Conservation (phyloP, 345 rosid genomes). For the Rhodomyrtus tomentosa region DNA sequence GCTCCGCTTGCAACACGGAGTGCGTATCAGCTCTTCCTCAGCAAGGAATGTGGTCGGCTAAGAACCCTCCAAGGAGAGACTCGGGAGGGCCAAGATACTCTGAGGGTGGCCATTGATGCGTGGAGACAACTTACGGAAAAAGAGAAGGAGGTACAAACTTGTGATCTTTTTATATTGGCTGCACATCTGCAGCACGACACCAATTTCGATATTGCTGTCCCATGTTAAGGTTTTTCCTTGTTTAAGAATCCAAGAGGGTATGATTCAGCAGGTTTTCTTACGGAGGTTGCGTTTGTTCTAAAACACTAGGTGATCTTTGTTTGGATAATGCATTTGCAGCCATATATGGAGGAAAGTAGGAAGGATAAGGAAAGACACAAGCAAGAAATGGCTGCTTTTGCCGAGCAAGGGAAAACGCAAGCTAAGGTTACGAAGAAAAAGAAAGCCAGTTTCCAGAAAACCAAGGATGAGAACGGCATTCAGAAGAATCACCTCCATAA, state of each 20-base stretch:
- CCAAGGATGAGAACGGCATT: background rate
- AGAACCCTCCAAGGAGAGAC: background rate
- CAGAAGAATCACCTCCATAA: background rate
- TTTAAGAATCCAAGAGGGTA: background rate
- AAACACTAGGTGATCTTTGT: background rate
- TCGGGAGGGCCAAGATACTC: background rate
- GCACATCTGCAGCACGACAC: background rate
- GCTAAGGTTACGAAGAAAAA: background rate
- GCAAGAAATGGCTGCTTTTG: background rate
- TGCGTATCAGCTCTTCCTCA: slow-evolving; percentile 4
- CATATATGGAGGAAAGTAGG: background rate
- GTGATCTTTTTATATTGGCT: background rate
- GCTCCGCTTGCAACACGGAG: background rate
- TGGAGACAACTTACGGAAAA: slow-evolving; percentile 1
- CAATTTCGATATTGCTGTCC: background rate
- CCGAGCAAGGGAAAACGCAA: background rate
- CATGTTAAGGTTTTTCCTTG: background rate
- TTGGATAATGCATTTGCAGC: background rate
- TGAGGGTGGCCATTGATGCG: background rate
- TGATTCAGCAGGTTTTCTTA: background rate
- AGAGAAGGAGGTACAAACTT: background rate
- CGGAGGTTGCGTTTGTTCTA: background rate
- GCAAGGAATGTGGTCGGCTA: slow-evolving; percentile 2
- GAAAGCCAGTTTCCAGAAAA: background rate
- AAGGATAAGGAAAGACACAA: background rate